Percentiles rank a stretch among this genome's conserved stretches.
Conservation (phyloP, 2,329 filamentous ascomycete species). For the Xylariales sp. region DNA sequence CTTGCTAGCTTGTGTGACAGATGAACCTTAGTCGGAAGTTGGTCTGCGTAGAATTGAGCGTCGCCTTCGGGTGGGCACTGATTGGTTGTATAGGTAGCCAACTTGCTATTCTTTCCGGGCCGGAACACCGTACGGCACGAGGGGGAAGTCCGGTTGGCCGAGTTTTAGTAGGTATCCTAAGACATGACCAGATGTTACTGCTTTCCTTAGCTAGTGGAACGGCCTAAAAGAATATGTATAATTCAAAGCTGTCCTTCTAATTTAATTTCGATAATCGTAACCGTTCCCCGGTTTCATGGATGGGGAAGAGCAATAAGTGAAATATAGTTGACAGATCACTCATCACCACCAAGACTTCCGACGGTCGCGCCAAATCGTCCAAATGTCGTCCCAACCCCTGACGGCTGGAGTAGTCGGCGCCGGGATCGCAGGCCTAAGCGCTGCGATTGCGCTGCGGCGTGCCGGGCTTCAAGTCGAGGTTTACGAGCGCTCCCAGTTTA, state of each 20-base stretch:
- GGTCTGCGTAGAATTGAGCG: neutral
- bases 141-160: neutral
- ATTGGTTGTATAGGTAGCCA: neutral
- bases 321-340: too few relatives aligned
- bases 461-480: slow-evolving; percentile 46
- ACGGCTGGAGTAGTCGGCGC: slow-evolving; percentile 44
- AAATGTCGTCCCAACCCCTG: slow-evolving; percentile 9
- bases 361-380: neutral
- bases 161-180: too few relatives aligned
- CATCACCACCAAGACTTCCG: neutral
- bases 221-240: too few relatives aligned
- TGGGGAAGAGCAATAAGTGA: too few relatives aligned
- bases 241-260: too few relatives aligned
- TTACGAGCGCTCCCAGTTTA: slow-evolving; percentile 49
- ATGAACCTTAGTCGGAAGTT: too few relatives aligned
- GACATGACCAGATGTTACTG: too few relatives aligned
- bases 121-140: neutral
- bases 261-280: too few relatives aligned
- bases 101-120: neutral
- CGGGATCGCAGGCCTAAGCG: slow-evolving; percentile 48
- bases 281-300: too few relatives aligned
- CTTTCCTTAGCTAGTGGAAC: too few relatives aligned
- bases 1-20: neutral
- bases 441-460: slow-evolving; percentile 45
- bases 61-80: neutral